Evolutionary conservation across 768 basidiomycete genomes (phyloP).

Genomic region (Lentinus brumalis): DNA sequence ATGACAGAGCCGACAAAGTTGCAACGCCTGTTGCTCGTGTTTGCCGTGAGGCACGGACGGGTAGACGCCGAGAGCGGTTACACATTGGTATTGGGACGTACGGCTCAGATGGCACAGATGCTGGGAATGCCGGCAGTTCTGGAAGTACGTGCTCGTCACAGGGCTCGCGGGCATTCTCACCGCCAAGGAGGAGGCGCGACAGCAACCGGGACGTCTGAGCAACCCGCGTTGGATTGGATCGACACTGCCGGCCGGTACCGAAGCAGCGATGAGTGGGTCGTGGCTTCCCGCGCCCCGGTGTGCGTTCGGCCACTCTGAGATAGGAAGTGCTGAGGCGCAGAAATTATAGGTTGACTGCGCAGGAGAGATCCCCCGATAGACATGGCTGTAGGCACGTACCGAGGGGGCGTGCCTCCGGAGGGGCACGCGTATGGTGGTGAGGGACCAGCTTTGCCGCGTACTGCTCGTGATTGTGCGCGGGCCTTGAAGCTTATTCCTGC

Average conservation of each 20-base stretch:
- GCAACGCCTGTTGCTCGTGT: constrained; percentile 27
- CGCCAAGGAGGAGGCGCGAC: constrained; percentile 3
- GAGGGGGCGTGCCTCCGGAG: not conserved
- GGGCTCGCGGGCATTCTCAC: constrained; percentile 12
- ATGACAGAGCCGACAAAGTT: constrained; percentile 1
- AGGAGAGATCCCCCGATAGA: not conserved
- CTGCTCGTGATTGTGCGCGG: not conserved
- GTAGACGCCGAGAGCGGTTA: not conserved
- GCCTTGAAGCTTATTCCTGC: constrained; percentile 5
- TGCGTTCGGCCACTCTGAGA: not conserved
- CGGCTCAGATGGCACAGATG: constrained; percentile 1
- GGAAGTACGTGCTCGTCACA: constrained; percentile 15
- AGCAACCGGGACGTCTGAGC: not conserved
- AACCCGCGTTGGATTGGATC: not conserved
- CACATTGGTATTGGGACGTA: constrained; percentile 7
- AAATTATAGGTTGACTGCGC: not conserved
- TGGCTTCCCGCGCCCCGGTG: constrained; percentile 5
- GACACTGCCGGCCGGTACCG: constrained; percentile 7
- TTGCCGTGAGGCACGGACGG: constrained; percentile 23
- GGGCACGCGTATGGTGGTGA: not conserved
- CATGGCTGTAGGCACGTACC: not conserved
- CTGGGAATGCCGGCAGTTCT: constrained; percentile 16
- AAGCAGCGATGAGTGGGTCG: too few species aligned
- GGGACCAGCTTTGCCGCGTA: not conserved
- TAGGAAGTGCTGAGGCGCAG: not conserved